Evolutionary conservation across 2,329 filamentous ascomycete genomes (phyloP), one percentile per base, ranked within the genome.

Genomic region (Pestalotiopsis sp.): DNA sequence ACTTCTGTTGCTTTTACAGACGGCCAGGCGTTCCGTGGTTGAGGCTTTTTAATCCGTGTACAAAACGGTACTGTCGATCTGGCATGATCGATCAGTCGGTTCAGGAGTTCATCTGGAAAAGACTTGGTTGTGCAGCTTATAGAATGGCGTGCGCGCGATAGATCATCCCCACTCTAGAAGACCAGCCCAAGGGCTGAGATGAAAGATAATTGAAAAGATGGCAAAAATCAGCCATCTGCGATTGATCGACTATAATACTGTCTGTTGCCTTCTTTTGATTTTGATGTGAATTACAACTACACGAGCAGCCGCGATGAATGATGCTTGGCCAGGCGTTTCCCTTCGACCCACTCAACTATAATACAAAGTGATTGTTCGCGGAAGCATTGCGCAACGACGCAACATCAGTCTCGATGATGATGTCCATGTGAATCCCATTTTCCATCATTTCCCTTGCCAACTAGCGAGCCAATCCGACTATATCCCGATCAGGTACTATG

Each of bases 101-200:
- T 31, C n/a, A 38, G 59, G 52, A 38, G 67, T 73, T 73, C 76
- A 68, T 41, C 0, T 14, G 59, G 17, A 36, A 62, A 62, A 36
- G 31, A 20, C n/a, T 38, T 36, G 31, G 31, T 36, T 36, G 59
- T 39, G 31, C 27, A 62, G 25, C 59, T 62, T 20, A 36, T 62
- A 62, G 59, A 36, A 62, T 39, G 31, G 59, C 31, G 36, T 39
- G 59, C 59, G 31, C 31, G 25, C 27, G 59, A 62, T 62, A 62
- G 27, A 62, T 36, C 12, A 62, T 62, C 59, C n/a, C 59, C 59
- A 62, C 59, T 62, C 59, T 62, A 38, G 36, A 20, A 62, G 14
- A 62, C 59, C 59, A 27, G 59, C 59, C 31, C 6, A 62, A 3
- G 27, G 67, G 67, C 45, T 23, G 67, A 63, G 67, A 66, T 62